Base-by-base conservation (phyloP, 768 basidiomycete genomes). In the Trametes cubensis region DNA sequence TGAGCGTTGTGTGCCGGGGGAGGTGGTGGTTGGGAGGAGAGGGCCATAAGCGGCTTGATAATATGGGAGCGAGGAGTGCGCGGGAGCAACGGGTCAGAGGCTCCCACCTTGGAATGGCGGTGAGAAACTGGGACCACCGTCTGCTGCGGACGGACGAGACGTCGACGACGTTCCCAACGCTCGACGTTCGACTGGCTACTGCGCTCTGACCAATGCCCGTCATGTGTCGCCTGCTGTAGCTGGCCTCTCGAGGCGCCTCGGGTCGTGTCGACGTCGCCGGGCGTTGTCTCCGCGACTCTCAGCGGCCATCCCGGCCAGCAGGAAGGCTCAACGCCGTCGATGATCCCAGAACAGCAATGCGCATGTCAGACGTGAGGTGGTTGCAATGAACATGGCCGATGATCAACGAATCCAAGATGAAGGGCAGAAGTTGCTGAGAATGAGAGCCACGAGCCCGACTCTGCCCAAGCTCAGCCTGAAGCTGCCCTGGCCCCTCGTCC, bases 51-150 rank as follows among this genome's bases (percentile, higher is more conserved):
- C 23, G 34, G 34, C 34, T 34, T 34, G 34, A 34, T 8, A 25
- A 44, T 23, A 6, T n/a, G 15, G 46, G 15, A 30, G 41, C 23
- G 26, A 45, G 41, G 39, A 39, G 38, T 23, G 18, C 26, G 42
- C 30, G 18, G 50, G 45, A 50, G 57, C 42, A 26, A 40, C 13
- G 18, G 48, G n/a, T 39, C 15, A 21, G 21, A 20, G 38, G 3
- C 15, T 42, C 40, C 21, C 55, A n/a, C 55, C 14, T 7, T 23
- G 41, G 49, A 20, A 8, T 13, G 17, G 58, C 58, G 28, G 58
- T 59, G 58, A 59, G 58, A 59, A 59, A 4, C 41, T 52, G 58
- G 41, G 49, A 59, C 58, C 49, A 40, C 45, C 4, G 56, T 40
- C 58, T 44, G 58, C 58, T 59, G 58, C 58, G 58, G 26, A 52